These are phyloP conservation scores for Plasmodium gonderi DNA, from an alignment of 169 alveolate species.

Conservation along the genomic window DNA sequence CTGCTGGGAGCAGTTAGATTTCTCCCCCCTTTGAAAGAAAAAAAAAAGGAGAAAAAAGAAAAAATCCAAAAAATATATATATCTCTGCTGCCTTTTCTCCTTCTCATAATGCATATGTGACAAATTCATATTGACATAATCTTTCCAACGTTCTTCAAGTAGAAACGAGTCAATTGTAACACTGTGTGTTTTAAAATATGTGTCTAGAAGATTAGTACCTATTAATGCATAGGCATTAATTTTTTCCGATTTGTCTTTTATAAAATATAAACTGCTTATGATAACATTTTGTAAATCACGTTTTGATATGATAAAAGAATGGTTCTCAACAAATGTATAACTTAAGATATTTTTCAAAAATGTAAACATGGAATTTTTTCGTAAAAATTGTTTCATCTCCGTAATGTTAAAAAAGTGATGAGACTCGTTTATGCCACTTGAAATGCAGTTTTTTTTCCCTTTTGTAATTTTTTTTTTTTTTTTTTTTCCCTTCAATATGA, in stretches of 20 bases:
- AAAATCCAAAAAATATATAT: conserved; percentile 18
- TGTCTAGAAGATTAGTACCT: conserved; percentile 9
- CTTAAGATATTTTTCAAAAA: conserved; percentile 24
- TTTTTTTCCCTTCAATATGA: not conserved
- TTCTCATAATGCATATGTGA: not conserved
- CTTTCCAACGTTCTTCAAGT: not conserved
- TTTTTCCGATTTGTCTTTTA: conserved; percentile 39
- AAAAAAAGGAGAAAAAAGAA: conserved; percentile 60
- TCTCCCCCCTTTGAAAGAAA: conserved; percentile 7
- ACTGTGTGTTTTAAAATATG: conserved; percentile 10
- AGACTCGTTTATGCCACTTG: not conserved
- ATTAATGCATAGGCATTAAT: not conserved
- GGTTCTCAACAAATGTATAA: conserved; percentile 5
- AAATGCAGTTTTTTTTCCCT: not conserved
- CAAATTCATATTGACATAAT: not conserved
- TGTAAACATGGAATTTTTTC: conserved; percentile 1
- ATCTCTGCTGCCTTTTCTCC: not conserved
- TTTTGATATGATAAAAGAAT: conserved; percentile 20
- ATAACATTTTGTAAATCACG: conserved; percentile 11
- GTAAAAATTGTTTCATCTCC: not conserved
- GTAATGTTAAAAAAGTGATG: not conserved
- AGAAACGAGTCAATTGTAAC: not conserved
- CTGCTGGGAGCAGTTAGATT: not conserved
- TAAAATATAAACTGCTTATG: conserved; percentile 36
- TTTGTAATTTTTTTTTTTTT: not conserved